A percentile compares a stretch with the other conserved stretches of the same genome.
phyloP scores from a whole-genome alignment of 2,329 filamentous ascomycete species.

The Clarireedia paspali region DNA sequence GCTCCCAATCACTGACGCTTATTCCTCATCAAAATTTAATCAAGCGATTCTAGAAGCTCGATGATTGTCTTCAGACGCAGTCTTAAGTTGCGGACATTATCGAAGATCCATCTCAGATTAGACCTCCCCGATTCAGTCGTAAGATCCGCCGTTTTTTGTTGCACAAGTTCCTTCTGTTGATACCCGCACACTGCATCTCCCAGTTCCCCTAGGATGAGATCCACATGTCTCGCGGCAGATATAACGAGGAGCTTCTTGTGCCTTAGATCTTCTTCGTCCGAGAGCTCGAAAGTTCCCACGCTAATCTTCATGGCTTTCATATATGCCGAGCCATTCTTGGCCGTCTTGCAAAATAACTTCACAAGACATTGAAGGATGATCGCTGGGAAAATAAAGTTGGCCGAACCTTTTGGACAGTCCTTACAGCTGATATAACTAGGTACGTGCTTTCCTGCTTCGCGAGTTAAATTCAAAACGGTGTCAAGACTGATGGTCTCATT shows the following conservation, averaged over 20 bases:
- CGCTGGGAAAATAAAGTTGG: background rate
- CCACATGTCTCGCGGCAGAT: background rate
- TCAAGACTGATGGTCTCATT: background rate
- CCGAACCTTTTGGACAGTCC: background rate
- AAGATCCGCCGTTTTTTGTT: background rate
- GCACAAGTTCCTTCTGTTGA: background rate
- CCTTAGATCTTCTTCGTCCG: background rate
- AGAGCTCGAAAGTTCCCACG: background rate
- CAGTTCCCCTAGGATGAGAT: background rate
- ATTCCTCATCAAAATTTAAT: background rate
- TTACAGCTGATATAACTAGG: background rate
- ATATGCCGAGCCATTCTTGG: background rate
- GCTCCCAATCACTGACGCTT: too few relatives aligned
- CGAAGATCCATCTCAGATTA: background rate
- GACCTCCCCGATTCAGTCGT: background rate
- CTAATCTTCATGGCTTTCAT: background rate
- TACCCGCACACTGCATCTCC: background rate
- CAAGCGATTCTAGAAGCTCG: background rate
- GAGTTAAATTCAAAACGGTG: background rate
- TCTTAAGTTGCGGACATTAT: background rate
- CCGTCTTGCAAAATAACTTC: background rate
- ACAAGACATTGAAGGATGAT: background rate
- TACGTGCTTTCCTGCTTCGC: background rate
- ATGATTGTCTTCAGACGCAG: background rate
- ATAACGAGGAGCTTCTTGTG: background rate